A percentile compares a stretch with the other conserved stretches of the same genome.
Conservation (phyloP, 257 asterid genomes). For the Fraxinus americana region DNA sequence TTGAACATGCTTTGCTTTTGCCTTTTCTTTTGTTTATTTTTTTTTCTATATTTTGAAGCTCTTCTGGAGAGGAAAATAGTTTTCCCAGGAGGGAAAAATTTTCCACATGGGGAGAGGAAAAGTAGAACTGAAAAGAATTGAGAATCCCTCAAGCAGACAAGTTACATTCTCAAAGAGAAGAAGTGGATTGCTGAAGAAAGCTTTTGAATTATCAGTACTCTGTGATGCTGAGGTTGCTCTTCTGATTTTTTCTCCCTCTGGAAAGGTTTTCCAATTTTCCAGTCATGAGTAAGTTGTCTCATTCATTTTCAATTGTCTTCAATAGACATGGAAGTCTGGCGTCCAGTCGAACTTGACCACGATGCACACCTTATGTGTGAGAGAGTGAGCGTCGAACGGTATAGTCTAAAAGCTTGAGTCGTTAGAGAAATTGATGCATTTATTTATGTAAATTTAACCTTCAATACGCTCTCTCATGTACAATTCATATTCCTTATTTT, state of each 20-base stretch:
- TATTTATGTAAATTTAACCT: not conserved
- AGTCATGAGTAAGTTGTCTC: slow-evolving; percentile 42
- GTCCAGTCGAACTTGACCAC: not conserved
- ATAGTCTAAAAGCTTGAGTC: not conserved
- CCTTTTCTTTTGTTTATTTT: slow-evolving; percentile 16
- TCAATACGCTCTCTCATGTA: not conserved
- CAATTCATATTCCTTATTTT: not conserved
- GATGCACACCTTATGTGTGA: too few species aligned
- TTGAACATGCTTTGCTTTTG: slow-evolving; percentile 24
- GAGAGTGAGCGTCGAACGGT: too few species aligned
- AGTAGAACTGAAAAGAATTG: slow-evolving; percentile 58
- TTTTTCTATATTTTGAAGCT: not conserved
- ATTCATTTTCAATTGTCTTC: not conserved
- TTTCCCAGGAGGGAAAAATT: not conserved
- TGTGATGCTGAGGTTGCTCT: slow-evolving; percentile 56
- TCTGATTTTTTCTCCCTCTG: slow-evolving; percentile 53
- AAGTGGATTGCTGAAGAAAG: slow-evolving; percentile 53
- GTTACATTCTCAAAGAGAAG: slow-evolving; percentile 59
- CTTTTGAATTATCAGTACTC: slow-evolving; percentile 44
- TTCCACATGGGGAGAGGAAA: slow-evolving; percentile 61
- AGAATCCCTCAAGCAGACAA: slow-evolving; percentile 52
- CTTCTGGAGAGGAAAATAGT: not conserved
- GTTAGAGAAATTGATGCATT: not conserved
- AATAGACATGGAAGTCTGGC: not conserved
- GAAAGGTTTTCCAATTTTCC: slow-evolving; percentile 46